phyloP scores from a whole-genome alignment of 768 basidiomycete genomes.

The Leccinum incarnatum region DNA sequence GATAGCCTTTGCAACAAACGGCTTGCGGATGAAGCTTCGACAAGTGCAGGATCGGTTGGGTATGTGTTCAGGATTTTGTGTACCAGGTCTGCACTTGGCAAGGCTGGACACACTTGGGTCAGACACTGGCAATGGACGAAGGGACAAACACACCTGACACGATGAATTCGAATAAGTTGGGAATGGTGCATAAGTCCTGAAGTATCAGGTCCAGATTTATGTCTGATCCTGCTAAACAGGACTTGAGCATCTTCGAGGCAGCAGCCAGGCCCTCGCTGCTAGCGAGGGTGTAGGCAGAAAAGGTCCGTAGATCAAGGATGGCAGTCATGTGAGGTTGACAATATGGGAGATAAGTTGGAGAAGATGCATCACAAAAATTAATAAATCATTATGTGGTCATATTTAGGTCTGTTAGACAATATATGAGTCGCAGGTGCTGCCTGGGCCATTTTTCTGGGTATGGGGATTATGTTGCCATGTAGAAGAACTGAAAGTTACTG shows the following conservation, averaged over 20 bases:
- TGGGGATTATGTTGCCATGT: too few relatives aligned
- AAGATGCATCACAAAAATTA: too few relatives aligned
- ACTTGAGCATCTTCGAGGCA: conserved; percentile 16
- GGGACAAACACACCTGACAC: conserved; percentile 26
- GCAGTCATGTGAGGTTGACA: neutral
- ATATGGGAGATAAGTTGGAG: too few relatives aligned
- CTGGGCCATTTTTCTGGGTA: too few relatives aligned
- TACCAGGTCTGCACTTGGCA: conserved; percentile 15
- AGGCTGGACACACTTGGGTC: conserved; percentile 10
- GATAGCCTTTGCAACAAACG: conserved; percentile 30
- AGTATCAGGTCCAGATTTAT: conserved; percentile 22
- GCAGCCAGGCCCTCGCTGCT: conserved; percentile 17
- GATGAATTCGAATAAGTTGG: conserved; percentile 28
- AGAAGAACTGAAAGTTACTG: too few relatives aligned
- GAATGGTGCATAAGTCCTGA: conserved; percentile 26
- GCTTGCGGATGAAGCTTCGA: conserved; percentile 20
- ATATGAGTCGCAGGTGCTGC: too few relatives aligned
- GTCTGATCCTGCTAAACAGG: conserved; percentile 26
- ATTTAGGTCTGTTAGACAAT: too few relatives aligned
- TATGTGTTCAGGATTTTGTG: conserved; percentile 34
- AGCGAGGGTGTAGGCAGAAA: conserved; percentile 18
- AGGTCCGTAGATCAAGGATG: conserved; percentile 15
- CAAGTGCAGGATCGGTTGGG: conserved; percentile 25
- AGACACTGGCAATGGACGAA: neutral
- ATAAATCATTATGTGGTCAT: too few relatives aligned